Percentiles rank a stretch among this genome's conserved stretches.
Evolutionary conservation across 73 alveolate genomes (phyloP).

Genomic region (Breviolum minutum): DNA sequence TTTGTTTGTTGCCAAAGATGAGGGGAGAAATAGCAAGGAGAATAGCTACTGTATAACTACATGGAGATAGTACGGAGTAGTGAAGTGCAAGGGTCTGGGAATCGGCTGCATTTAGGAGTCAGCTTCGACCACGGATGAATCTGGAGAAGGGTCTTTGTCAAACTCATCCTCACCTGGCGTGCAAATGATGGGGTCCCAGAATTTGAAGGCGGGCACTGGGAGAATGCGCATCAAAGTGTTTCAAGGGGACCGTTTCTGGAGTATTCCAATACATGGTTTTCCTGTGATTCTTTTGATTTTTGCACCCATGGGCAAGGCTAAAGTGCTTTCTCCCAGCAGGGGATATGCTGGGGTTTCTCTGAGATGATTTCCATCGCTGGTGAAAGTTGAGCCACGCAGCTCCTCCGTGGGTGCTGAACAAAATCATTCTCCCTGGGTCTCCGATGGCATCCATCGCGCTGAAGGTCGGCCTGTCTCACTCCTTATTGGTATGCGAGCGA

Average conservation of each 20-base stretch:
- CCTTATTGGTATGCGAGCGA: neutral
- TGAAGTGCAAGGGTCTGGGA: too few relatives aligned
- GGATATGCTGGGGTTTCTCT: conserved; percentile 49
- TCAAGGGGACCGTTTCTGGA: neutral
- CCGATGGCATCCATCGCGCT: neutral
- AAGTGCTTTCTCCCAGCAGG: conserved; percentile 79
- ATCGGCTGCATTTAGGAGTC: neutral
- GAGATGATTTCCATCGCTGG: neutral
- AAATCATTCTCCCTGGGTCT: neutral
- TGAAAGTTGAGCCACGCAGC: neutral
- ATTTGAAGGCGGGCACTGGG: conserved; percentile 32
- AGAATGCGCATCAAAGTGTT: too few relatives aligned
- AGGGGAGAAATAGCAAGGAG: neutral
- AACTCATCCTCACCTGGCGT: conserved; percentile 63
- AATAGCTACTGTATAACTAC: neutral
- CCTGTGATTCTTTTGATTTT: neutral
- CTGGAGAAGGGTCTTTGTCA: conserved; percentile 42
- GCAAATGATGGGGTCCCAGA: conserved; percentile 41
- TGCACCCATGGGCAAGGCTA: neutral
- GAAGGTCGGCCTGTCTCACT: neutral
- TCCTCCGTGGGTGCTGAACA: neutral
- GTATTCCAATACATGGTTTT: neutral
- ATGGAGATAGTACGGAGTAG: too few relatives aligned
- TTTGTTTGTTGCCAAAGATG: neutral
- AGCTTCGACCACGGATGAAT: conserved; percentile 48